Percentiles rank a stretch among this genome's conserved stretches.
phyloP scores from a whole-genome alignment of 768 basidiomycete genomes.

The Termitomyces sp. region DNA sequence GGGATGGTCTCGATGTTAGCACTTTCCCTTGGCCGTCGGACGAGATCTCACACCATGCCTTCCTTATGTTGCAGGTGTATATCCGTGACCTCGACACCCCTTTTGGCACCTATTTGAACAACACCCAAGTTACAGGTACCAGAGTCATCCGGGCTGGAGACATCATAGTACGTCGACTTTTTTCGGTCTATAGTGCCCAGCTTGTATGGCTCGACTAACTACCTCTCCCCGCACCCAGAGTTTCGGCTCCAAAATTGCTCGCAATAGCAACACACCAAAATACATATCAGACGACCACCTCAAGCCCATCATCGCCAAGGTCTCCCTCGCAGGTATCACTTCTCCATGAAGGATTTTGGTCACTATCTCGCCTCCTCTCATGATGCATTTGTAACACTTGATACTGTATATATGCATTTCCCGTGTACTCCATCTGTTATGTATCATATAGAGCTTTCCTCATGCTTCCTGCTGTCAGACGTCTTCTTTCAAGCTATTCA shows the following conservation, averaged over 20 bases:
- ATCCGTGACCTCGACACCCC: constrained; percentile 42
- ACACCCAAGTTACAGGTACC: constrained; percentile 34
- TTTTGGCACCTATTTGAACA: constrained; percentile 50
- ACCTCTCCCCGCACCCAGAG: constrained; percentile 24
- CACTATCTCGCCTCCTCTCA: neutral
- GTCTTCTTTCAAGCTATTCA: neutral
- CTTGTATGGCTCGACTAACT: constrained; percentile 10
- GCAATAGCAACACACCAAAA: constrained; percentile 36
- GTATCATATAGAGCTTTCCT: neutral
- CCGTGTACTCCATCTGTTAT: neutral
- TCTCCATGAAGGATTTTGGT: neutral
- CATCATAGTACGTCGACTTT: constrained; percentile 34
- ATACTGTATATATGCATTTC: too few species aligned
- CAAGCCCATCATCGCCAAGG: constrained; percentile 39
- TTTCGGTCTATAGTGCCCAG: neutral
- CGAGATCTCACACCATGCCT: too few species aligned
- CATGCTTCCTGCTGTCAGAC: neutral
- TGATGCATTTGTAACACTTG: constrained; percentile 4
- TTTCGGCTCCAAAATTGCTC: constrained; percentile 36
- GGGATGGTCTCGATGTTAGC: constrained; percentile 16
- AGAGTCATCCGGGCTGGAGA: constrained; percentile 41
- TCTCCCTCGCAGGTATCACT: constrained; percentile 32
- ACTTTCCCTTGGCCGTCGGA: too few species aligned
- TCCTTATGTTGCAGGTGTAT: constrained; percentile 36
- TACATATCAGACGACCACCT: constrained; percentile 44